Percentiles rank a stretch among this genome's conserved stretches.
These are phyloP conservation scores for Acmispon strigosus DNA, from an alignment of 306 rosid genomes.

Conservation along the genomic window DNA sequence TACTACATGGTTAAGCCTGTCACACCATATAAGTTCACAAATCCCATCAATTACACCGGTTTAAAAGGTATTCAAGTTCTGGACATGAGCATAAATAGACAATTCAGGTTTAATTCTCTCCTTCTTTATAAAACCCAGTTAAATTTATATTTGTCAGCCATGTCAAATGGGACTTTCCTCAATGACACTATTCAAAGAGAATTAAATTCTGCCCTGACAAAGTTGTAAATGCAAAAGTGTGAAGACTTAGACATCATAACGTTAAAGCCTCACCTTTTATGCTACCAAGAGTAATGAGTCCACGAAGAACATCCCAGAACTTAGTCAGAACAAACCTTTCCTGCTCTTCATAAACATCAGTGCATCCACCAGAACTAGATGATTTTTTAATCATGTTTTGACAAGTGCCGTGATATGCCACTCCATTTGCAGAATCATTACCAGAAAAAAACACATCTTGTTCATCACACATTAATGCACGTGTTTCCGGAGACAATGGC, in stretches of 20 bases:
- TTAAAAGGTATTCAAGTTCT: neutral
- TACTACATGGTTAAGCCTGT: neutral
- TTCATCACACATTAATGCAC: slow-evolving; percentile 79
- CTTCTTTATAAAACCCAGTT: neutral
- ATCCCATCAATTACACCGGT: neutral
- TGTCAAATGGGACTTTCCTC: slow-evolving; percentile 1
- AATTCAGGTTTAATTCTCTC: neutral
- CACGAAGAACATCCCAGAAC: slow-evolving; percentile 54
- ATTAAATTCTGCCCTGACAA: neutral
- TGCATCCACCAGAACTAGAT: slow-evolving; percentile 29
- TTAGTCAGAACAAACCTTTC: slow-evolving; percentile 55
- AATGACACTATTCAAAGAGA: slow-evolving; percentile 11
- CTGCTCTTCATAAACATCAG: slow-evolving; percentile 47
- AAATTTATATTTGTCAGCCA: neutral
- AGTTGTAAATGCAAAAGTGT: neutral
- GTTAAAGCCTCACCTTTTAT: slow-evolving; percentile 42
- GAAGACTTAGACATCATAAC: neutral
- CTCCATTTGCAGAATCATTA: slow-evolving; percentile 32
- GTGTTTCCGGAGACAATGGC: slow-evolving; percentile 69
- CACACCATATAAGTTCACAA: neutral
- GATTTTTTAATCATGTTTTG: slow-evolving; percentile 32
- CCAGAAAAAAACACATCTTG: slow-evolving; percentile 38
- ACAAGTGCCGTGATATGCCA: neutral
- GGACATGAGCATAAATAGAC: neutral
- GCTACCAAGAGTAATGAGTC: slow-evolving; percentile 52